Percentiles rank a stretch among this genome's conserved stretches.
phyloP scores from a whole-genome alignment of 805 yeast genomes.

The Lachancea sp. region DNA sequence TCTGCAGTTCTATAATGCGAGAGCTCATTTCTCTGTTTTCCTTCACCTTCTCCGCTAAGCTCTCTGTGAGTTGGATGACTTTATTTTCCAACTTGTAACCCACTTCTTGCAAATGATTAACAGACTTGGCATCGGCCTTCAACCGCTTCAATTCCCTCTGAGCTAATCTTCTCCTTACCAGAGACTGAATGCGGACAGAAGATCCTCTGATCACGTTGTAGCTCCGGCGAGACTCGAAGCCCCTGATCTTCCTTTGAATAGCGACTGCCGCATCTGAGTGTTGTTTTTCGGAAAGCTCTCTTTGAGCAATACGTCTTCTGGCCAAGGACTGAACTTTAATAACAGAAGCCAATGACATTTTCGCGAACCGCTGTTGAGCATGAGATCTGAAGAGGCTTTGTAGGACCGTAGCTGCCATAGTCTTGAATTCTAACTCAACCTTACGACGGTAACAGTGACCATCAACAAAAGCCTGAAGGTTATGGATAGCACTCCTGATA shows the following conservation, averaged over 20 bases:
- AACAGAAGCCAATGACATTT: conserved; percentile 29
- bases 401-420: conserved; percentile 56
- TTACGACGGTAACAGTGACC: conserved; percentile 55
- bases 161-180: conserved; percentile 73
- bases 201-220: conserved; percentile 45
- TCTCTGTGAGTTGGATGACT: conserved; percentile 91
- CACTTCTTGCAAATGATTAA: conserved; percentile 81
- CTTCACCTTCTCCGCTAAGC: conserved; percentile 67
- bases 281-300: conserved; percentile 42
- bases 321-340: conserved; percentile 44
- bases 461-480: conserved; percentile 55
- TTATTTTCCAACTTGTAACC: conserved; percentile 92
- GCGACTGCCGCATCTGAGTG: conserved; percentile 57
- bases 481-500: conserved; percentile 46
- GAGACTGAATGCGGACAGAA: conserved; percentile 68
- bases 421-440: conserved; percentile 49
- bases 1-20: conserved; percentile 50
- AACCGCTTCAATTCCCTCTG: conserved; percentile 52
- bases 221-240: conserved; percentile 52
- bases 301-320: conserved; percentile 49
- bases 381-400: conserved; percentile 63
- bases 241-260: conserved; percentile 71
- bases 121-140: conserved; percentile 87
- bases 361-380: conserved; percentile 38
- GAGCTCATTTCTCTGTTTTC: conserved; percentile 69